Conservation (phyloP, 345 rosid genomes). For the Salix purpurea region DNA sequence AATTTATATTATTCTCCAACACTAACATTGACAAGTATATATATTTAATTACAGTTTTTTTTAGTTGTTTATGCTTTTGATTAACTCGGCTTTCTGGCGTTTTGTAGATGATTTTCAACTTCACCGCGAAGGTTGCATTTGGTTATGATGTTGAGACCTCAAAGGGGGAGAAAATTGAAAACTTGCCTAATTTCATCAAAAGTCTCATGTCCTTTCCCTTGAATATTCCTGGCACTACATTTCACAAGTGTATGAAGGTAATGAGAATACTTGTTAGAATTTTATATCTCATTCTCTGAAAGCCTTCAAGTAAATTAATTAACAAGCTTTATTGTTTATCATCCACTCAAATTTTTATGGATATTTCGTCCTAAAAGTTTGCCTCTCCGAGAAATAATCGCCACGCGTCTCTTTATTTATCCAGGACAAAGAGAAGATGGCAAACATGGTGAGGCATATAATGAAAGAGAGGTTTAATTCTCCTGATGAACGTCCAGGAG, state of each 20-base stretch:
- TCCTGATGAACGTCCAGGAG: conserved; percentile 9
- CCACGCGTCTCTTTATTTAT: not conserved
- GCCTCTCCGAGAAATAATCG: not conserved
- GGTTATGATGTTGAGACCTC: conserved; percentile 18
- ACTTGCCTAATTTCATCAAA: not conserved
- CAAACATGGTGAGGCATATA: not conserved
- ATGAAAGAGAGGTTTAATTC: conserved; percentile 16
- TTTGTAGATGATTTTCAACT: conserved; percentile 25
- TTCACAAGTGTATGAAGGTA: conserved; percentile 36
- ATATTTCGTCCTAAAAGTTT: too few species aligned
- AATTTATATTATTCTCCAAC: too few species aligned
- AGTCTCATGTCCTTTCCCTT: conserved; percentile 33
- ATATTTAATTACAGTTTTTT: not conserved
- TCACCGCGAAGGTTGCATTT: conserved; percentile 14
- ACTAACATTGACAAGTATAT: too few species aligned
- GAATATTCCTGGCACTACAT: conserved; percentile 35
- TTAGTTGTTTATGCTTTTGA: not conserved
- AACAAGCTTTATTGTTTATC: not conserved
- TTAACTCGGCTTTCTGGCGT: not conserved
- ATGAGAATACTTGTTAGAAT: not conserved
- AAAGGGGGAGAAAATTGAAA: conserved; percentile 9
- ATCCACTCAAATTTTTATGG: not conserved
- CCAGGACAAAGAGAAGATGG: conserved; percentile 17
- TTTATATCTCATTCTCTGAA: not conserved
- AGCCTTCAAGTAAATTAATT: not conserved